Base-by-base conservation (phyloP, 2,329 filamentous ascomycete genomes). In the Knoxdaviesia proteae region DNA sequence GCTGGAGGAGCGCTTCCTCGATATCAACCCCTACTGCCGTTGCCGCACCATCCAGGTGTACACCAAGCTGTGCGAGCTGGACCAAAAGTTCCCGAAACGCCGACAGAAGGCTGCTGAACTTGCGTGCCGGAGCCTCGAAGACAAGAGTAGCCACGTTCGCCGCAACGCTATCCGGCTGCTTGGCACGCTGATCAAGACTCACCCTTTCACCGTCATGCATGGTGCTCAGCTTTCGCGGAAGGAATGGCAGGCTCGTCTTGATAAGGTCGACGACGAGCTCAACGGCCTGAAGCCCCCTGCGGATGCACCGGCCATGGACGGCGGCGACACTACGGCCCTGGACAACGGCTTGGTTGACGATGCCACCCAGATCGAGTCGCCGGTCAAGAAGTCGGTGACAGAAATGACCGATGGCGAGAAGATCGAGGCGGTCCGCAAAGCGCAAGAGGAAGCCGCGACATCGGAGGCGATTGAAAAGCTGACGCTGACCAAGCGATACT, bases 91-190 rank as follows among this genome's bases (percentile, higher is more conserved):
- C 52, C 84, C 87, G 35, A 94, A 94, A 61, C 73, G 87, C 44
- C 71, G 90, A 46, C 87, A 94, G 57, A 80, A 73, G 54, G 88
- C 80, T 4, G 82, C 88, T 2, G 84, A 94, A 56, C 66, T 94
- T 31, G 87, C 90, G 1, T 78, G 82, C 44, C 74, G 83, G 51
- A 96, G 88, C 57, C 67, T 98, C 3, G 84, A 94, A 58, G 92
- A 98, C 62, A 96, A 93, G 67, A 96, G 88, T 62, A 98, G 90
- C 60, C 93, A 96, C 53, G 90, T 98, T 33, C 74, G 90, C 47
- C 74, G 87, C 45, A 96, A 96, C 56, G 87, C 90, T 3, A 90
- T 98, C 56, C 96, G 94, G 59, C 64, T 98, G 6, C 68, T 98
- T 1, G 82, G 79, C 5, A 81, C 81, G 38, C 66, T 98, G 6